phyloP scores from a whole-genome alignment of 495 filamentous ascomycete species.

The Staphylotrichum longicolle region DNA sequence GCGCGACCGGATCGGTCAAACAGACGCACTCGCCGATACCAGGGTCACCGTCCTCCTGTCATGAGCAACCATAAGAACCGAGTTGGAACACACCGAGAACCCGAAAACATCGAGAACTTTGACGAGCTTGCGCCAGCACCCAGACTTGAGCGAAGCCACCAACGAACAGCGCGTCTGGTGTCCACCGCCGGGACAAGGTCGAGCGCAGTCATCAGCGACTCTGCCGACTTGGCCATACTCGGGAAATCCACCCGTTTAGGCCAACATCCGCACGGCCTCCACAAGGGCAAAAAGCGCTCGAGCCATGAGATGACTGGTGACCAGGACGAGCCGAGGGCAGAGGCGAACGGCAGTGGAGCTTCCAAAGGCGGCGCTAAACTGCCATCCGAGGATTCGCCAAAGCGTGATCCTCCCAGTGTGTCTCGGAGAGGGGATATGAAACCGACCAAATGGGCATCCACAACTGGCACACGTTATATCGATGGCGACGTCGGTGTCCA shows the following conservation, averaged over 20 bases:
- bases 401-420: conserved; percentile 14
- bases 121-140: conserved; percentile 16
- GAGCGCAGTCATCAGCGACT: conserved; percentile 5
- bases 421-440: conserved; percentile 21
- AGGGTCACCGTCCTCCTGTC: neutral
- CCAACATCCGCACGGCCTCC: neutral
- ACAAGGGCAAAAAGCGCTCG: conserved; percentile 16
- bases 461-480: neutral
- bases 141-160: neutral
- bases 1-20: conserved; percentile 1
- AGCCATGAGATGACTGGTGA: conserved; percentile 2
- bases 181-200: neutral
- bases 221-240: conserved; percentile 23
- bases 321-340: conserved; percentile 13
- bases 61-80: neutral
- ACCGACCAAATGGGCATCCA: conserved; percentile 12
- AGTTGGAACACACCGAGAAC: neutral
- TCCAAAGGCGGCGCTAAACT: neutral
- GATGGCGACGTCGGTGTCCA: neutral
- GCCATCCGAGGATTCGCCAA: neutral
- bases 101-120: conserved; percentile 4
- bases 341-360: neutral
- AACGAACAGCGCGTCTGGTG: conserved; percentile 10
- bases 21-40: conserved; percentile 19
- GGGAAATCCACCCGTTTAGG: neutral